Conservation (phyloP, 257 asterid species). For the Jacaranda copaia region DNA sequence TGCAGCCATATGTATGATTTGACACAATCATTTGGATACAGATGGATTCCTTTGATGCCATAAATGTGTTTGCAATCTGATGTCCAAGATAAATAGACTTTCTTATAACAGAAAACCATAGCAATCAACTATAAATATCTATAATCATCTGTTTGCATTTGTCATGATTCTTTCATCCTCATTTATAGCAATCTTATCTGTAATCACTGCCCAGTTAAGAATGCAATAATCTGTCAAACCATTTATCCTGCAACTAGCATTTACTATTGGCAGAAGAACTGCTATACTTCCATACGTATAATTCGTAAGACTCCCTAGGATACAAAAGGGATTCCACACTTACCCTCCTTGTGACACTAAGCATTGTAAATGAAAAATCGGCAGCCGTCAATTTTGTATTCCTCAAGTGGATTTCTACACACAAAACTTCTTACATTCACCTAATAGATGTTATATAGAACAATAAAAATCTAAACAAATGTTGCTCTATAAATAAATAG, state of each 20-base stretch:
- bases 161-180: too few species aligned
- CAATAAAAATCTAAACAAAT: constrained; percentile 13
- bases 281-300: constrained; percentile 46
- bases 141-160: too few species aligned
- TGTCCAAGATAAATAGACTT: too few species aligned
- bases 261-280: constrained; percentile 40
- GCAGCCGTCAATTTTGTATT: constrained; percentile 97
- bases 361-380: constrained; percentile 96
- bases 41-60: too few species aligned
- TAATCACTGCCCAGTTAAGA: too few species aligned
- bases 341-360: constrained; percentile 86
- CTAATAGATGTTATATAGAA: constrained; percentile 42
- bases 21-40: too few species aligned
- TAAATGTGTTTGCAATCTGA: too few species aligned
- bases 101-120: too few species aligned
- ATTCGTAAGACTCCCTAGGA: constrained; percentile 83
- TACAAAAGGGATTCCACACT: constrained; percentile 90
- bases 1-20: too few species aligned
- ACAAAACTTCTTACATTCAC: constrained; percentile 96
- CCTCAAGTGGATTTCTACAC: constrained; percentile 96
- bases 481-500: constrained; percentile 7
- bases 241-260: not conserved
- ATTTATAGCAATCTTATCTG: too few species aligned
- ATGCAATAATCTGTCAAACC: too few species aligned
- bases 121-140: too few species aligned